These are phyloP conservation scores for Aspergillus ostianus DNA, from an alignment of 495 filamentous ascomycete species.

Conservation along the genomic window DNA sequence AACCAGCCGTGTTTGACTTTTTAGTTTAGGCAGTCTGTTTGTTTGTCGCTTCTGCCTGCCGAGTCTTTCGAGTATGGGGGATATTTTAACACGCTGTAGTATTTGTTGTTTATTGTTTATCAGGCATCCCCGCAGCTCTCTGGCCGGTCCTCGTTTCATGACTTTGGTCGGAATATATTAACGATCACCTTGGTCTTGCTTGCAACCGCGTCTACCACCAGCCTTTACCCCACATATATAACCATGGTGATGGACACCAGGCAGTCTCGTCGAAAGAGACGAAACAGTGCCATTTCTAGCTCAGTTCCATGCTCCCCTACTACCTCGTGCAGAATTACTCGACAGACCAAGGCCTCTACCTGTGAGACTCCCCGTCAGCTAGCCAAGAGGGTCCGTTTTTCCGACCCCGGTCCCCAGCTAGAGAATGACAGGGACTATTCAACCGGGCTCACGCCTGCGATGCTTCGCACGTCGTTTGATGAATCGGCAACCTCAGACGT, in stretches of 20 bases:
- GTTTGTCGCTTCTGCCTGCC: not conserved
- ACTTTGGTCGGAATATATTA: not conserved
- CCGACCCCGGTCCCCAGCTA: conserved; percentile 59
- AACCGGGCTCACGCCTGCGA: conserved; percentile 68
- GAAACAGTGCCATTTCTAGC: conserved; percentile 26
- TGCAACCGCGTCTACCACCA: not conserved
- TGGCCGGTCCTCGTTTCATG: not conserved
- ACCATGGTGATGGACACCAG: conserved; percentile 29
- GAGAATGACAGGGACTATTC: conserved; percentile 35
- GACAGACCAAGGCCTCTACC: not conserved
- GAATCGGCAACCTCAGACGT: conserved; percentile 13
- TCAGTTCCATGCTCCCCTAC: conserved; percentile 16
- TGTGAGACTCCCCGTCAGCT: conserved; percentile 32
- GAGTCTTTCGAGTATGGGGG: too few relatives aligned
- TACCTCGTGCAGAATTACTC: conserved; percentile 15
- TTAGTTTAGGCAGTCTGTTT: not conserved
- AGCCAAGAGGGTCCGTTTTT: conserved; percentile 70
- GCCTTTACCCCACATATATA: not conserved
- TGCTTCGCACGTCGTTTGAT: conserved; percentile 55
- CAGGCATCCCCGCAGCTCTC: not conserved
- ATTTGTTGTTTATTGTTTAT: too few relatives aligned
- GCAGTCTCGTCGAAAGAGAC: conserved; percentile 31
- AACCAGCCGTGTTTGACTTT: not conserved
- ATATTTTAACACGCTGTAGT: too few relatives aligned
- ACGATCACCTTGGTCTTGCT: not conserved